Base-by-base conservation (phyloP, 208 protist genomes). In the Strigomonas galati region DNA sequence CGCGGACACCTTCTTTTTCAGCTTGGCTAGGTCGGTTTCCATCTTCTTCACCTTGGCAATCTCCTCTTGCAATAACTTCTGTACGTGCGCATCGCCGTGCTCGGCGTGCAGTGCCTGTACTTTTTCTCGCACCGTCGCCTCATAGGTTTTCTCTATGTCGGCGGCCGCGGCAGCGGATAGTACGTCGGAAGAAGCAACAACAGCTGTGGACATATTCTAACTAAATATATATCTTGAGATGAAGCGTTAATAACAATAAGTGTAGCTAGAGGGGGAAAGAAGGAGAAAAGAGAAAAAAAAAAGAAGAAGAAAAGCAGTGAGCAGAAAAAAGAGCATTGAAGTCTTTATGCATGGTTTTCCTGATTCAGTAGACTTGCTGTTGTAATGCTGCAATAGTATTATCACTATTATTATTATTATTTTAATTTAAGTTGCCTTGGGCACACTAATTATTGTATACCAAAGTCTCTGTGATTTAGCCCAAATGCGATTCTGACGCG, bases 41-140 rank as follows among this genome's bases (percentile, higher is more conserved):
- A 79, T 72, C 66, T 83, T 82, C 71, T 90, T 92, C 23, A 81
- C 76, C 59, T 73, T 71, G 28, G 72, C 70, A 54, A 95, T 95
- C 31, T 91, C 82, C 30, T 77, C 54, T 57, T 92, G 85, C 12
- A 93, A 70, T 23, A 84, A 56, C 30, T 62, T 82, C 54, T 93
- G 86, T 10, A 95, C 60, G 65, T 76, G 57, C 0, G 62, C 69
- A 14, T 90, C 82, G 21, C 84, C 85, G 48, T 89, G 73, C 62
- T 82, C 82, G 37, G 64, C 37, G 17, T 78, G 74, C 10, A 91
- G 66, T 19, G 67, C 65, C 35, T 66, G 44, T 17, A 92, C 80
- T 58, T 81, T 79, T 4, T 62, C 63, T 12, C 74, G 75, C 1
- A 80, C 57, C 19, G 71, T 59, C 32, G 31, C 67, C 55, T 85